phyloP scores from a whole-genome alignment of 768 basidiomycete genomes.

The Tubosaeta sp. region DNA sequence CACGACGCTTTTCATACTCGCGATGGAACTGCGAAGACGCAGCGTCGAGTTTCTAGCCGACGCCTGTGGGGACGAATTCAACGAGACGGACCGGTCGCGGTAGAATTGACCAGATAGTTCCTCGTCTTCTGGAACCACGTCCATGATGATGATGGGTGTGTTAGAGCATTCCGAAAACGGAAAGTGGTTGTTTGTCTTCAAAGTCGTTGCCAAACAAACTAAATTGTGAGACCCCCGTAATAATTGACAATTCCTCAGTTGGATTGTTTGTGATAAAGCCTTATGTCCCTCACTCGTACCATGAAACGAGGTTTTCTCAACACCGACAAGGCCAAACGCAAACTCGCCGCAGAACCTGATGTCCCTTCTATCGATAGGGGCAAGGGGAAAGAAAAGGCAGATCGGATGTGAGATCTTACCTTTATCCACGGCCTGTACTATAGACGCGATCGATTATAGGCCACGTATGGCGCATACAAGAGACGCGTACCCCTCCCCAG shows the following conservation, averaged over 20 bases:
- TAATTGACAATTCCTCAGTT: too few species aligned
- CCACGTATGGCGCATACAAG: too few species aligned
- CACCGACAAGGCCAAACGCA: constrained; percentile 14
- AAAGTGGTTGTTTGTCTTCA: constrained; percentile 16
- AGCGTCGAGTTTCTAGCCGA: constrained; percentile 8
- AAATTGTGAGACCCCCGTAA: too few species aligned
- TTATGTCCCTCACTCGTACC: too few species aligned
- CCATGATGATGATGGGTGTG: constrained; percentile 9
- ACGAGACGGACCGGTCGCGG: constrained; percentile 14
- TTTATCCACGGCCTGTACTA: not conserved
- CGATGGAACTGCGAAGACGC: constrained; percentile 14
- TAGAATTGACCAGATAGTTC: constrained; percentile 1
- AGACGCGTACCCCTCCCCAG: too few species aligned
- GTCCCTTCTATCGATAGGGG: not conserved
- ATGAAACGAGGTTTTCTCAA: constrained; percentile 25
- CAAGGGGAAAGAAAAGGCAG: constrained; percentile 3
- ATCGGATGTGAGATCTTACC: constrained; percentile 1
- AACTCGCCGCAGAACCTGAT: constrained; percentile 24
- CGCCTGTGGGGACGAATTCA: constrained; percentile 8
- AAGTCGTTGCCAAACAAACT: too few species aligned
- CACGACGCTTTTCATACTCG: constrained; percentile 14
- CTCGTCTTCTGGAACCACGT: constrained; percentile 9
- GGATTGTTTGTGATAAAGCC: too few species aligned
- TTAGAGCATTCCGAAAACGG: constrained; percentile 3
- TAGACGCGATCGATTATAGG: too few species aligned